Conservation (phyloP, 2,329 filamentous ascomycete species). For the Trichophyton schoenleinii region DNA sequence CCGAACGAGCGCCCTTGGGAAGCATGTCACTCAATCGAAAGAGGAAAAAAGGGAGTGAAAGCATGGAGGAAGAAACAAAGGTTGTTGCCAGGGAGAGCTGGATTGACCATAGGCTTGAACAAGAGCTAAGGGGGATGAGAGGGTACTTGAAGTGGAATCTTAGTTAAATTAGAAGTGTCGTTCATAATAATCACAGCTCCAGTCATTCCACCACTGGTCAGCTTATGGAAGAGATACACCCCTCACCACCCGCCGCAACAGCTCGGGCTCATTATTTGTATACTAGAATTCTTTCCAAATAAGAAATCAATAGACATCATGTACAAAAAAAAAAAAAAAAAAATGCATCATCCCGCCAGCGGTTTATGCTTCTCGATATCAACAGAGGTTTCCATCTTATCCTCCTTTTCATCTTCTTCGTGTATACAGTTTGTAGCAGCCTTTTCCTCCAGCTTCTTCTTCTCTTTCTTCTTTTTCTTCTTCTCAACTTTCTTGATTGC, state of each 20-base stretch:
- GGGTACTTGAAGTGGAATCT: no score
- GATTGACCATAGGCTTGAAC: no score
- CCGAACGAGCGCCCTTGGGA: neutral
- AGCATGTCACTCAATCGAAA: neutral
- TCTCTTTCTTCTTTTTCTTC: constrained; percentile 38
- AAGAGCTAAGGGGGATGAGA: no score
- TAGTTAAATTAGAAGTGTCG: no score
- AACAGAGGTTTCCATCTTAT: neutral
- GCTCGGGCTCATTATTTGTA: no score
- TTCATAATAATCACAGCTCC: no score
- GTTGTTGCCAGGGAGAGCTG: no score
- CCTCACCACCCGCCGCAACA: no score
- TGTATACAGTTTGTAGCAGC: constrained; percentile 5
- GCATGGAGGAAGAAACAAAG: no score
- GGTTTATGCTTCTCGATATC: neutral
- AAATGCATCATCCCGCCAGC: neutral
- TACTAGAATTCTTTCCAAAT: neutral
- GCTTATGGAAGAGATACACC: no score
- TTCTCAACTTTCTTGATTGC: constrained; percentile 48
- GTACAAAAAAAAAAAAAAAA: neutral
- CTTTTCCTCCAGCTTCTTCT: constrained; percentile 23
- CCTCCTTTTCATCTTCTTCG: neutral
- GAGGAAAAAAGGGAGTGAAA: neutral
- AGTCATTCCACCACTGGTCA: no score
- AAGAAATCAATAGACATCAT: neutral